phyloP scores from a whole-genome alignment of 345 rosid species.

The Excoecaria cochinchinensis region DNA sequence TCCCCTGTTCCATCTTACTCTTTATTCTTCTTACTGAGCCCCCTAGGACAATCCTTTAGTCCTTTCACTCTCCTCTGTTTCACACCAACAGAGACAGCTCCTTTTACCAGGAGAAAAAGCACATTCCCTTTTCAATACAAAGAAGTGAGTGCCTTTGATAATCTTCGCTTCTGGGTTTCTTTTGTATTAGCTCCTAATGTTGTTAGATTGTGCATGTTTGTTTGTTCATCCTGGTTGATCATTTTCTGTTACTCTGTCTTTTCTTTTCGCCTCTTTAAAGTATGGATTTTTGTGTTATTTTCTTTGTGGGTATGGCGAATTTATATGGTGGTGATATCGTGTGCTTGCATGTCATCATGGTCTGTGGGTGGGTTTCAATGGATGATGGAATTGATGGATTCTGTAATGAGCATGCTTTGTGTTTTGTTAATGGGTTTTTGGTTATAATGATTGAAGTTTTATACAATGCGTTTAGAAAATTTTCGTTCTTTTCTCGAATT shows the following conservation, averaged over 20 bases:
- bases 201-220: constrained; percentile 18
- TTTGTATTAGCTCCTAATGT: constrained; percentile 2
- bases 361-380: constrained; percentile 16
- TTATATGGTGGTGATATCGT: not conserved
- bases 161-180: not conserved
- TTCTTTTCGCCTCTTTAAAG: not conserved
- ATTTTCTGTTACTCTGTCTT: not conserved
- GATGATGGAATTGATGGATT: constrained; percentile 9
- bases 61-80: not conserved
- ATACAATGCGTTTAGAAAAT: constrained; percentile 23
- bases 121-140: constrained; percentile 10
- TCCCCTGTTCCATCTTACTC: not conserved
- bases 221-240: constrained; percentile 16
- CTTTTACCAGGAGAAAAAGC: not conserved
- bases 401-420: constrained; percentile 19
- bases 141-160: not conserved
- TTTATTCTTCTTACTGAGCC: not conserved
- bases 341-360: constrained; percentile 17
- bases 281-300: constrained; percentile 11
- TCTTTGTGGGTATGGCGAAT: not conserved
- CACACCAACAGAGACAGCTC: not conserved
- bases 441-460: not conserved
- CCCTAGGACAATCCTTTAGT: not conserved
- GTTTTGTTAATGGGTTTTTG: not conserved
- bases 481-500: not conserved